Conservation (phyloP, 768 basidiomycete species). For the Cystobasidium tubakii region DNA sequence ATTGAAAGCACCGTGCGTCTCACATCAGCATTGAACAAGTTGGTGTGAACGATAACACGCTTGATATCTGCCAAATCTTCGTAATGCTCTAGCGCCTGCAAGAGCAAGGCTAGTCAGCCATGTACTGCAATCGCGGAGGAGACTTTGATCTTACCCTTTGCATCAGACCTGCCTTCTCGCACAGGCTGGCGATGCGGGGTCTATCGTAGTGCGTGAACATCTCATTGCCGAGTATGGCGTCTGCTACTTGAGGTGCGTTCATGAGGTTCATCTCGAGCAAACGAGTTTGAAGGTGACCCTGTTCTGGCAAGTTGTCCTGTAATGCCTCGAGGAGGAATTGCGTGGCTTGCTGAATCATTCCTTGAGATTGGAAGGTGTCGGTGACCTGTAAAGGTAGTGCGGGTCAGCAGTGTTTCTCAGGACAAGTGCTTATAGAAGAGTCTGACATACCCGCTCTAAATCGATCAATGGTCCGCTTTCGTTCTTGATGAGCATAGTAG, state of each 20-base stretch:
- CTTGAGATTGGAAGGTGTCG: constrained; percentile 98
- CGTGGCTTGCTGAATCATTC: constrained; percentile 98
- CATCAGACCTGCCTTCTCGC: constrained; percentile 92
- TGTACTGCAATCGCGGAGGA: no score
- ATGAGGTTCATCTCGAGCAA: constrained; percentile 96
- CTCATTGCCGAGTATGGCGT: constrained; percentile 96
- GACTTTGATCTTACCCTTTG: constrained; percentile 64
- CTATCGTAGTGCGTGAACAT: constrained; percentile 97
- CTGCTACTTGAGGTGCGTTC: constrained; percentile 95
- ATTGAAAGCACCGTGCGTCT: constrained; percentile 44
- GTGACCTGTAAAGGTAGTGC: constrained; percentile 57
- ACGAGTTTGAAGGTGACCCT: constrained; percentile 89
- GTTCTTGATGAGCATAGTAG: constrained; percentile 86
- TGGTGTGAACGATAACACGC: constrained; percentile 89
- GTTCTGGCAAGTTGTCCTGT: constrained; percentile 97
- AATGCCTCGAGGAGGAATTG: constrained; percentile 94
- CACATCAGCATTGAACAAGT: constrained; percentile 74
- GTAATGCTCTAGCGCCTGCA: constrained; percentile 90
- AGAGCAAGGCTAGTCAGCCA: no score
- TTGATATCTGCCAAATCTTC: constrained; percentile 98
- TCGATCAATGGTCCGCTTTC: constrained; percentile 88
- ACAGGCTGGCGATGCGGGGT: constrained; percentile 92
- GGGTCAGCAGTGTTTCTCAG: constrained; percentile 48
- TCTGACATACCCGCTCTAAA: constrained; percentile 71
- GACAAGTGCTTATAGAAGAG: constrained; percentile 14